These are phyloP conservation scores for Camellia granthamiana DNA, from an alignment of 148 eudicot species.

Conservation along the genomic window DNA sequence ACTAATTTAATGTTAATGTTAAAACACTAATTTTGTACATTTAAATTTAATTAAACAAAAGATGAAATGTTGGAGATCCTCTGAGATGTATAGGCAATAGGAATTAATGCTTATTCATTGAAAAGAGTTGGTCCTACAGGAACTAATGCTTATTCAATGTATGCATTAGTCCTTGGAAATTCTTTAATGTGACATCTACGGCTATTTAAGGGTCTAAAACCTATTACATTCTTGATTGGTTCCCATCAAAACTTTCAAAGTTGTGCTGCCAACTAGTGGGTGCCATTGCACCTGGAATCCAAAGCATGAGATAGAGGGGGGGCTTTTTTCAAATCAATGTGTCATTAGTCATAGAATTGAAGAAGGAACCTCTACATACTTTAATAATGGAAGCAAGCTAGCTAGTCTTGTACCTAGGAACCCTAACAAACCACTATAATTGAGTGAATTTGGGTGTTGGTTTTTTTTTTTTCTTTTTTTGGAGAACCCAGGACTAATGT, in stretches of 20 bases:
- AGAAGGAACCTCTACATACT: neutral
- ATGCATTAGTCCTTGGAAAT: neutral
- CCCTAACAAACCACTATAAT: neutral
- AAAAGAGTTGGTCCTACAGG: neutral
- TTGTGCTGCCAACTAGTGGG: neutral
- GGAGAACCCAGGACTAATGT: neutral
- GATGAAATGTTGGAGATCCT: too few species aligned
- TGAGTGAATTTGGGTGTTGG: neutral
- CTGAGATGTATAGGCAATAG: neutral
- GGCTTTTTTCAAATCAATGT: neutral
- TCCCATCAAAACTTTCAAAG: neutral
- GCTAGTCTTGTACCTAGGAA: constrained; percentile 7
- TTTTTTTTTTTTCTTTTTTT: too few species aligned
- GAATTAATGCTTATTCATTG: constrained; percentile 5
- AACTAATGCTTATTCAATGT: constrained; percentile 8
- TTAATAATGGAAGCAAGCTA: constrained; percentile 9
- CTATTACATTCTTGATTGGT: neutral
- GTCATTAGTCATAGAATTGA: neutral
- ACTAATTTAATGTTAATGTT: too few species aligned
- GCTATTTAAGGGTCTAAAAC: neutral
- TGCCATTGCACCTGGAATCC: constrained; percentile 10
- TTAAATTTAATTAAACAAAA: too few species aligned
- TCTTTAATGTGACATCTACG: neutral
- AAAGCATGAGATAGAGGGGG: neutral
- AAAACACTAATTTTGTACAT: too few species aligned